These are phyloP conservation scores for Cladorrhinum samala DNA, from an alignment of 495 filamentous ascomycete genomes.

Conservation along the genomic window DNA sequence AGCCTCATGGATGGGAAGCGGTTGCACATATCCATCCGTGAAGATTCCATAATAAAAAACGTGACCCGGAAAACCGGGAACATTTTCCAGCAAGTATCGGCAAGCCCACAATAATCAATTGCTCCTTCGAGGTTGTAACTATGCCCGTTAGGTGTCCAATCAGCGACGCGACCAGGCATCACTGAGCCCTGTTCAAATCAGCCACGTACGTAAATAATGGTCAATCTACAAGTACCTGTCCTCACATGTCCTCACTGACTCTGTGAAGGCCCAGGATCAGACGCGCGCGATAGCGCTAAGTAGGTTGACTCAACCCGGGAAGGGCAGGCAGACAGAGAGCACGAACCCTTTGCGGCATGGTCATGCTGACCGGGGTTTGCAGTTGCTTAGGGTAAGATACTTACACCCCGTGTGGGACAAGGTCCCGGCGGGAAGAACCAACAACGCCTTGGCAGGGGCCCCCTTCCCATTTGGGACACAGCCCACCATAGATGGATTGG, in stretches of 20 bases:
- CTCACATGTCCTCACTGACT: too few species aligned
- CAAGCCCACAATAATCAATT: neutral
- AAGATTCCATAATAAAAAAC: neutral
- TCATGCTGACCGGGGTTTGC: neutral
- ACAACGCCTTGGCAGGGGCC: constrained; percentile 14
- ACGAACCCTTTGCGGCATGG: constrained; percentile 5
- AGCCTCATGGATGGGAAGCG: constrained; percentile 3
- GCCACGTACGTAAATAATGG: too few species aligned
- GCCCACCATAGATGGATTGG: neutral
- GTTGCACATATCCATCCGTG: neutral
- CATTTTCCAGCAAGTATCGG: neutral
- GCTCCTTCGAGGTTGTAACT: neutral
- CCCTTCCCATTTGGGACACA: constrained; percentile 4
- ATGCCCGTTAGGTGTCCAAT: neutral
- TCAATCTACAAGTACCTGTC: too few species aligned
- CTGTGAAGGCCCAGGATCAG: too few species aligned
- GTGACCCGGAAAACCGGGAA: neutral
- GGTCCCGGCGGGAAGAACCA: neutral
- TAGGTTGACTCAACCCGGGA: neutral
- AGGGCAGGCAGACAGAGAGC: neutral
- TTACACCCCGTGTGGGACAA: neutral
- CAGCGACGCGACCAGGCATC: neutral
- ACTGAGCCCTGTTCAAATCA: neutral
- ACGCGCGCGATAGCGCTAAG: too few species aligned
- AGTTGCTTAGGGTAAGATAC: too few species aligned